A percentile compares a stretch with the other conserved stretches of the same genome.
Evolutionary conservation across 306 rosid genomes (phyloP).

Genomic region (Prunus salicina): DNA sequence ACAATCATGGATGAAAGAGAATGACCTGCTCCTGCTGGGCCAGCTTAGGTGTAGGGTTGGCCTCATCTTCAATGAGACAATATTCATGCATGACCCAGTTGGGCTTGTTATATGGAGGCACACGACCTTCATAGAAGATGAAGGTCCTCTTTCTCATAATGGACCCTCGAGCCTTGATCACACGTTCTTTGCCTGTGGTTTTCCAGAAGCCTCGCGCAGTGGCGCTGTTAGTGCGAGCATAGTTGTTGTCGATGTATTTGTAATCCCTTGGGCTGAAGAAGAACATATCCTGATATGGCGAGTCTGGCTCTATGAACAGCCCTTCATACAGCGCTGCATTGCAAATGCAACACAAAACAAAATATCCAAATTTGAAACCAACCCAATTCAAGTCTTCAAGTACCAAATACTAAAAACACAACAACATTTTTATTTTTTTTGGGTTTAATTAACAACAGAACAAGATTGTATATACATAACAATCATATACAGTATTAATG

Average conservation of each 20-base stretch:
- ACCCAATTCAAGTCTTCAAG: neutral
- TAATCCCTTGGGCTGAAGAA: conserved; percentile 41
- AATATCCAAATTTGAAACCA: neutral
- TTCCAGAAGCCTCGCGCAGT: conserved; percentile 66
- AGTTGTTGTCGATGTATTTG: conserved; percentile 33
- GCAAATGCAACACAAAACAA: too few species aligned
- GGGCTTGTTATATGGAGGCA: conserved; percentile 23
- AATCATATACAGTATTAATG: too few species aligned
- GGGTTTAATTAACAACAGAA: too few species aligned
- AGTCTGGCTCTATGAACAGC: neutral
- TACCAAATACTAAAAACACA: neutral
- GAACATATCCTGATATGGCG: conserved; percentile 49
- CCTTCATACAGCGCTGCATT: neutral
- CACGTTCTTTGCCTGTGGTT: conserved; percentile 49
- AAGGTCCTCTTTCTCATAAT: conserved; percentile 61
- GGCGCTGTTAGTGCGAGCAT: conserved; percentile 32
- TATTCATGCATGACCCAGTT: conserved; percentile 67
- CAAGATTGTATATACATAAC: neutral
- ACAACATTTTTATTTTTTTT: neutral
- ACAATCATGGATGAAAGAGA: too few species aligned
- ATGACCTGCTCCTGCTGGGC: too few species aligned
- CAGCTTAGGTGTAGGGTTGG: conserved; percentile 10
- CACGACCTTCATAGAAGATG: conserved; percentile 41
- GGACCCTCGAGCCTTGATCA: conserved; percentile 24
- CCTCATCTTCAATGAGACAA: conserved; percentile 7